Evolutionary conservation across 768 basidiomycete genomes (phyloP).

Genomic region (Boletus pseudo-olivaceus): DNA sequence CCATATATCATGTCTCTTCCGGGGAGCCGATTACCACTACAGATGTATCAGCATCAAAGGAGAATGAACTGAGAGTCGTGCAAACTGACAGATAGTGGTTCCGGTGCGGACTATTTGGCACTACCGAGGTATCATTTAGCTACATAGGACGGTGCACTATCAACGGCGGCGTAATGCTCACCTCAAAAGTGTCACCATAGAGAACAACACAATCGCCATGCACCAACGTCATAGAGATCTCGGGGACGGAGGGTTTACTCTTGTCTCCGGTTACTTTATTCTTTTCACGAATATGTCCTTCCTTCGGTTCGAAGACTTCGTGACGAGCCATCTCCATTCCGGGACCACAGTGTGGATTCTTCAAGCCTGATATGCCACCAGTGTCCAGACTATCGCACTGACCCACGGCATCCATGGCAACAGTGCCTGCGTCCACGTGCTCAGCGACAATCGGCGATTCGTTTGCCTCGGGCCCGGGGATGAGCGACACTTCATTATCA

Average conservation of each 20-base stretch:
- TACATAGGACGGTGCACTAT: neutral
- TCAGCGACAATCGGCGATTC: constrained; percentile 2
- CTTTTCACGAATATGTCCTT: constrained; percentile 9
- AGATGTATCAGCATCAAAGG: constrained; percentile 8
- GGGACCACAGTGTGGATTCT: neutral
- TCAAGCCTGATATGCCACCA: neutral
- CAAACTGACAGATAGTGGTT: constrained; percentile 30
- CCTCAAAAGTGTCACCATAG: constrained; percentile 39
- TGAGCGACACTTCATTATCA: neutral
- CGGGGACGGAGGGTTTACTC: constrained; percentile 12
- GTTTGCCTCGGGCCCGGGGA: neutral
- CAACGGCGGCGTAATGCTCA: constrained; percentile 22
- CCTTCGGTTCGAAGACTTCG: neutral
- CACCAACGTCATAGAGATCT: constrained; percentile 33
- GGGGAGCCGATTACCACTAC: constrained; percentile 29
- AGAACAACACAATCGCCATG: constrained; percentile 40
- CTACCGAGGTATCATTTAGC: constrained; percentile 13
- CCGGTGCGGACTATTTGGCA: constrained; percentile 29
- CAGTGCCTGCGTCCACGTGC: neutral
- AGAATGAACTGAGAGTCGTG: neutral
- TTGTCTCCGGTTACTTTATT: constrained; percentile 19
- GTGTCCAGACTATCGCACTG: neutral
- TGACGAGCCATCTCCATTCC: neutral
- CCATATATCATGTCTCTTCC: constrained; percentile 10
- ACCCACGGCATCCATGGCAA: constrained; percentile 9